Base-by-base conservation (phyloP, 2,329 filamentous ascomycete genomes). In the Colletotrichum aenigma region DNA sequence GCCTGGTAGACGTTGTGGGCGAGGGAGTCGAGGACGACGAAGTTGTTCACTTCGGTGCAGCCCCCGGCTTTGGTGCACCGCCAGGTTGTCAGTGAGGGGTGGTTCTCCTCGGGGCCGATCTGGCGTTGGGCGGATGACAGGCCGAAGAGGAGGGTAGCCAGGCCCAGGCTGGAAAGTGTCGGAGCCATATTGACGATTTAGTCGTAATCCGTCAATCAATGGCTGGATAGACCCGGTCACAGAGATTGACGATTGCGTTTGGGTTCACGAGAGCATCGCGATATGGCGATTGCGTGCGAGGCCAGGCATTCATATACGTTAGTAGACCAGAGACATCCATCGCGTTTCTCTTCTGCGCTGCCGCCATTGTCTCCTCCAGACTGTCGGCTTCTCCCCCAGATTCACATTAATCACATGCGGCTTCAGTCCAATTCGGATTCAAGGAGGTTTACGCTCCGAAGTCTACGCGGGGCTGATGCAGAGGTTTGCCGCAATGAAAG, bases 51-150 rank as follows among this genome's bases (percentile, higher is more conserved):
- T 62, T 84, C 78, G 67, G 84, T 85, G 81, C 89, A 91, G 66
- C 90, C 89, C 9, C 83, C 83, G 6, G 80, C 82, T 36, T 85
- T 87, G 26, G 89, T 90, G 83, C 89, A 91, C 76, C 87, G 85
- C 80, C 85, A 90, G 4, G 89, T 91, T 5, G 84, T 86, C 67
- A 91, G 81, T 78, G 85, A 85, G 36, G 89, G 89, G 70, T 91
- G 89, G 28, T 85, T 84, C 78, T 91, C 89, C 7, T 85, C 82
- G 12, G 79, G 81, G 28, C 81, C 81, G 74, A 85, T 83, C n/a
- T 84, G 83, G n/a, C 82, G 82, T 77, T 87, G 86, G 7, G 83
- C 85, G 56, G 81, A 71, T n/a, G 79, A 78, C n/a, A 83, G 76
- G 24, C 80, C 78, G 32, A 79, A 65, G 58, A 83, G 70, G 66